Evolutionary conservation across 2,329 filamentous ascomycete species (phyloP).

Genomic region (Aspergillus sp.): DNA sequence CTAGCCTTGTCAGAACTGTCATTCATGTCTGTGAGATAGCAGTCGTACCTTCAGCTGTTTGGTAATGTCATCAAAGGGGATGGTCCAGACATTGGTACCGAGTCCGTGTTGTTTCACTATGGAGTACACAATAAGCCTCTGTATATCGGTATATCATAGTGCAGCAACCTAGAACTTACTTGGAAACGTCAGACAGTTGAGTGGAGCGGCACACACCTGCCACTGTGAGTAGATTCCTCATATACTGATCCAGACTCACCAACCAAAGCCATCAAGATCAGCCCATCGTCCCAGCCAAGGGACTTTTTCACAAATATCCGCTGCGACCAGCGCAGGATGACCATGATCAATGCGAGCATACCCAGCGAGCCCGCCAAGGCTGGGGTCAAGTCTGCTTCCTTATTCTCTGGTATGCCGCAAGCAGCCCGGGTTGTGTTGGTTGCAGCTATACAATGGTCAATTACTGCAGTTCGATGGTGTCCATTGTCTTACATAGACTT

Average conservation of each 20-base stretch:
- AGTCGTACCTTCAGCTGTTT: conserved; percentile 8
- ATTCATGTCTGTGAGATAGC: not conserved
- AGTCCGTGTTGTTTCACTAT: conserved; percentile 12
- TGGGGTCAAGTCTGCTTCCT: conserved; percentile 3
- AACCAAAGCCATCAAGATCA: conserved; percentile 11
- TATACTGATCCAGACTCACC: not conserved
- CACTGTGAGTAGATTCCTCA: not conserved
- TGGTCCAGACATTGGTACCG: conserved; percentile 15
- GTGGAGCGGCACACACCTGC: conserved; percentile 6
- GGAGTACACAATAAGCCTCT: not conserved
- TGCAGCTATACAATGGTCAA: not conserved
- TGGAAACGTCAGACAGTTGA: conserved; percentile 8
- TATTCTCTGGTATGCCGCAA: conserved; percentile 9
- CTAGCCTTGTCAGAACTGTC: not conserved
- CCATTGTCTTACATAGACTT: conserved; percentile 4
- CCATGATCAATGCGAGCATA: conserved; percentile 12
- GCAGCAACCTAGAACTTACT: not conserved
- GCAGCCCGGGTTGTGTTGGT: conserved; percentile 8
- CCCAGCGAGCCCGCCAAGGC: conserved; percentile 9
- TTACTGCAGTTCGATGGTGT: not conserved
- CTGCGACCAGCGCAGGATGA: conserved; percentile 5
- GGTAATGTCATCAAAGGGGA: conserved; percentile 11
- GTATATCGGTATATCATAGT: no score
- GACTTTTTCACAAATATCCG: conserved; percentile 8
- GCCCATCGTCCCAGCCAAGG: conserved; percentile 11